Percentiles rank a stretch among this genome's conserved stretches.
phyloP scores from a whole-genome alignment of 331 rosid genomes.

The Rhamnella rubrinervis region DNA sequence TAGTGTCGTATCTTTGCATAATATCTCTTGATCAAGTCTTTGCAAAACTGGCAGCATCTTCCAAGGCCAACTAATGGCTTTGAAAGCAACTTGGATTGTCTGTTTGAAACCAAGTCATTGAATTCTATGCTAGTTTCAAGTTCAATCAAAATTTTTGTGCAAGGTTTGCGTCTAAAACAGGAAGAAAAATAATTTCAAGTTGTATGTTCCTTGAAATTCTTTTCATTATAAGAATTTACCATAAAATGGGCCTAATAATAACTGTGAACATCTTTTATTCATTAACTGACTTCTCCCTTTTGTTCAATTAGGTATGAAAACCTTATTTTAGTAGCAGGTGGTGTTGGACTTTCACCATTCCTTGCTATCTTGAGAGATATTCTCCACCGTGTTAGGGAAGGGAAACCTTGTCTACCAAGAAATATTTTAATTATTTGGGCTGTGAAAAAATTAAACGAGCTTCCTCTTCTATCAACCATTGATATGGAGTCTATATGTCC shows the following conservation, averaged over 20 bases:
- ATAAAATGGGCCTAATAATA: conserved; percentile 19
- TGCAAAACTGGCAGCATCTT: neutral
- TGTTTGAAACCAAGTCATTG: neutral
- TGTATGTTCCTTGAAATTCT: neutral
- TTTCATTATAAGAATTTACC: neutral
- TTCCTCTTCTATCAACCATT: conserved; percentile 69
- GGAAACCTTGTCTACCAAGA: conserved; percentile 65
- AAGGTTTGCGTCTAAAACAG: neutral
- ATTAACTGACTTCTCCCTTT: conserved; percentile 13
- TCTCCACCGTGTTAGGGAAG: conserved; percentile 71
- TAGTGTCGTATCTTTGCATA: neutral
- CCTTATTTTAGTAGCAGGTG: conserved; percentile 87
- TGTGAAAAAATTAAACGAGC: conserved; percentile 66
- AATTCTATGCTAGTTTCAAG: neutral
- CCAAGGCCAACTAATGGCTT: neutral
- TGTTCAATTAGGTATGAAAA: conserved; percentile 67
- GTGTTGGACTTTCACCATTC: conserved; percentile 82
- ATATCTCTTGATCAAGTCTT: conserved; percentile 7
- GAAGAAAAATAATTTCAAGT: too few relatives aligned
- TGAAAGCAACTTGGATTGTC: neutral
- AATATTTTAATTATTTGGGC: conserved; percentile 81
- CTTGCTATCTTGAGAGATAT: conserved; percentile 70
- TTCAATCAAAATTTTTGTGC: conserved; percentile 15
- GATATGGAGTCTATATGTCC: conserved; percentile 77
- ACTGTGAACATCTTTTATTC: conserved; percentile 4